These are phyloP conservation scores for Penicillium herquei DNA, from an alignment of 495 filamentous ascomycete genomes.

Conservation along the genomic window DNA sequence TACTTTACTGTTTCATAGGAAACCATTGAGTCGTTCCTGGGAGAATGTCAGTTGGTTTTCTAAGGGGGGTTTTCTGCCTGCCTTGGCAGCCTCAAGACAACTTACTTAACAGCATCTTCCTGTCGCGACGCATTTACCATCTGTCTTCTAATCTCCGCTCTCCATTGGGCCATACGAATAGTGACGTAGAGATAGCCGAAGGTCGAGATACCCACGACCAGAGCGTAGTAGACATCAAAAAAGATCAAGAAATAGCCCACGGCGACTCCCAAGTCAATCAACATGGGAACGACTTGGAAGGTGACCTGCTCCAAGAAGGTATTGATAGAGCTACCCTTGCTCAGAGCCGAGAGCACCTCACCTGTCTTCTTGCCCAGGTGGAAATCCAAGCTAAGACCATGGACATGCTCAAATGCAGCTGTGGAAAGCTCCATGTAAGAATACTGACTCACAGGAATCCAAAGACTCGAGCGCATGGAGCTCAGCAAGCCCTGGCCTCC, in stretches of 20 bases:
- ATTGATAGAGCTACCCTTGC: slow-evolving; percentile 95
- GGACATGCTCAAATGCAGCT: slow-evolving; percentile 95
- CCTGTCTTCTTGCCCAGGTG: slow-evolving; percentile 96
- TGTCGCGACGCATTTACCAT: slow-evolving; percentile 94
- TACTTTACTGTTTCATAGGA: slow-evolving; percentile 99
- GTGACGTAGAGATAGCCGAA: slow-evolving; percentile 96
- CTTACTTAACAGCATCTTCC: slow-evolving; percentile 86
- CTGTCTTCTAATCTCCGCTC: slow-evolving; percentile 82
- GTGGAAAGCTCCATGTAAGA: slow-evolving; percentile 93
- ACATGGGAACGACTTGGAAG: slow-evolving; percentile 92
- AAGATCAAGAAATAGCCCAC: slow-evolving; percentile 77
- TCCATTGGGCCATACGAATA: slow-evolving; percentile 90
- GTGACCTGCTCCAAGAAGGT: slow-evolving; percentile 94
- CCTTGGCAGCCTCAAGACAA: not conserved
- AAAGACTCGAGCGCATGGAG: slow-evolving; percentile 75
- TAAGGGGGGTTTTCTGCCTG: too few relatives aligned
- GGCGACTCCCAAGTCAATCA: slow-evolving; percentile 84
- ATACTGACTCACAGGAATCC: slow-evolving; percentile 95
- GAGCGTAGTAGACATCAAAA: slow-evolving; percentile 89
- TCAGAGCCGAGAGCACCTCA: slow-evolving; percentile 90
- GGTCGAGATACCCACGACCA: slow-evolving; percentile 87
- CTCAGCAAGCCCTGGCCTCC: slow-evolving; percentile 84
- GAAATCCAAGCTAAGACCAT: slow-evolving; percentile 91
- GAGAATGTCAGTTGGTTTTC: slow-evolving; percentile 1
- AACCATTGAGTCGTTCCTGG: slow-evolving; percentile 89